Conservation (phyloP, 1,139 yeast species). For the Yamadazyma atlantica region DNA sequence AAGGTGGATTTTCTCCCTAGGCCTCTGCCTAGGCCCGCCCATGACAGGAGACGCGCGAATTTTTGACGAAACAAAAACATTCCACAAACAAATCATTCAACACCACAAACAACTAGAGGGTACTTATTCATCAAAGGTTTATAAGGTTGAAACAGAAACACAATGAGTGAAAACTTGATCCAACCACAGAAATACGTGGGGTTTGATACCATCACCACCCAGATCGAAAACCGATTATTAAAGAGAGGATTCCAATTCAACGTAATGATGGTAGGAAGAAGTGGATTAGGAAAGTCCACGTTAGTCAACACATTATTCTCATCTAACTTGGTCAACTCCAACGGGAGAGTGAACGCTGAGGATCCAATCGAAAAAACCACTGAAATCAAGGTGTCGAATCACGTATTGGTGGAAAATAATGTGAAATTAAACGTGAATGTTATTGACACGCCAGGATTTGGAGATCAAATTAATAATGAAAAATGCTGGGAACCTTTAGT, state of each 20-base stretch:
- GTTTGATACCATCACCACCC: conserved; percentile 93
- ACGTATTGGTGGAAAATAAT: conserved; percentile 73
- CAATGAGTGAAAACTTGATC: conserved; percentile 13
- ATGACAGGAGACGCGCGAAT: background rate
- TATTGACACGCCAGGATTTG: conserved; percentile 97
- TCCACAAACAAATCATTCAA: background rate
- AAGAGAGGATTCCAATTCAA: conserved; percentile 95
- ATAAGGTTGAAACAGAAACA: too few relatives aligned
- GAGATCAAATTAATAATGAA: conserved; percentile 94
- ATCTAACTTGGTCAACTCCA: conserved; percentile 70
- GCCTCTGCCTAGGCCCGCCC: too few relatives aligned
- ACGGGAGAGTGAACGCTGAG: conserved; percentile 63
- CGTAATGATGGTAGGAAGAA: conserved; percentile 90
- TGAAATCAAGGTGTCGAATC: conserved; percentile 76
- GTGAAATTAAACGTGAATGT: conserved; percentile 83
- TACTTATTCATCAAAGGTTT: too few relatives aligned
- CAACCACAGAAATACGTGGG: conserved; percentile 73
- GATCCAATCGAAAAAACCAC: conserved; percentile 87
- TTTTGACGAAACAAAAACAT: background rate
- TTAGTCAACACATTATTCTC: conserved; percentile 87
- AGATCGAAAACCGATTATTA: conserved; percentile 87
- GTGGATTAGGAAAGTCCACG: conserved; percentile 94
- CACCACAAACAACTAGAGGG: background rate
- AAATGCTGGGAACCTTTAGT: conserved; percentile 97
- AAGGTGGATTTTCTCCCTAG: too few relatives aligned